Base-by-base conservation (phyloP, 1,284 basidiomycete species). In the Sporisorium sorghi region DNA sequence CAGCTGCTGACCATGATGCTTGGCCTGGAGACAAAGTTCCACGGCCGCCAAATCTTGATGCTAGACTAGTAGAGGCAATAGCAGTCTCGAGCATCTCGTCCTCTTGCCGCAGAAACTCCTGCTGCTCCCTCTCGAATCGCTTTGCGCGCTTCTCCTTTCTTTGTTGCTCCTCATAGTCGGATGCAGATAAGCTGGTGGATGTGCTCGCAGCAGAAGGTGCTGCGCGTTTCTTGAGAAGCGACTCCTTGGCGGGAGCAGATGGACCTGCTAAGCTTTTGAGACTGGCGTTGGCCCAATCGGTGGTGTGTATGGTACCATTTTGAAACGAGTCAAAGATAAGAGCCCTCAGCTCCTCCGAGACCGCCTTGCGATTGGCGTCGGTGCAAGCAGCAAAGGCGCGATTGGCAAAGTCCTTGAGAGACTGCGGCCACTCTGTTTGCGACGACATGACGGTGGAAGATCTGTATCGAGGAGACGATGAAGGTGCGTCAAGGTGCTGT, bases 281-380 rank as follows among this genome's bases (percentile, higher is more conserved):
- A 85, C 93, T 91, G 42, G 92, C 88, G 43, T 88, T 90, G 28
- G 88, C 86, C 93, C 93, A 96, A 85, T 96, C 93, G 58, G 91
- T 94, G 32, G 91, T 92, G 90, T 92, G 93, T 37, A 96, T 88
- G 8, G 91, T 89, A 84, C 92, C 90, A 79, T 89, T 88, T 54
- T 83, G 79, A 63, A 84, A 86, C 0, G 85, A 85, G 26, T 82
- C 63, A 62, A 85, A 86, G 65, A 86, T 86, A 44, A 85, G 77
- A 14, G 72, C 73, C 58, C 85, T 84, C 26, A 86, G 80, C 68
- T 86, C 86, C n/a, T 81, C 74, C 58, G 85, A 85, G 49, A 86
- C 86, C 3, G 81, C 81, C 30, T 76, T 64, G 11, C 85, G 74
- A 58, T 86, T 86, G 10, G 80, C 63, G 53, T 86, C 85, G 11